Percentiles rank a stretch among this genome's conserved stretches.
Evolutionary conservation across 768 basidiomycete species (phyloP).

Genomic region (Phallus indusiatus): DNA sequence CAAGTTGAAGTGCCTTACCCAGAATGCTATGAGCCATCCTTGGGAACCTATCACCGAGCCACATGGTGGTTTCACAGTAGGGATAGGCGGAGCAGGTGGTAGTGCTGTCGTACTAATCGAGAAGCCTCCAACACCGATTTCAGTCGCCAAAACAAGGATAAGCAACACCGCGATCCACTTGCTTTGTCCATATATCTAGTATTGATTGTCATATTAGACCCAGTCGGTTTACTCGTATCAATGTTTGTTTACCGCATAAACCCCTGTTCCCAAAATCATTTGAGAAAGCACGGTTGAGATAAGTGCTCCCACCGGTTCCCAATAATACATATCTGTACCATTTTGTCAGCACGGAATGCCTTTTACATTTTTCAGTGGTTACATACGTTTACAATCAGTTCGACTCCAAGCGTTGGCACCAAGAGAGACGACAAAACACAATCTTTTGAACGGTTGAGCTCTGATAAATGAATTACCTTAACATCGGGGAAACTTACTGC

Average conservation of each 20-base stretch:
- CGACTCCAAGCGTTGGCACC: background rate
- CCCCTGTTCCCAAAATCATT: background rate
- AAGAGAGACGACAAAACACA: background rate
- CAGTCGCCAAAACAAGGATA: background rate
- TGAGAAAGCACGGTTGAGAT: background rate
- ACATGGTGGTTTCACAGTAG: background rate
- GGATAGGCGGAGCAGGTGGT: background rate
- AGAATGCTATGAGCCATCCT: background rate
- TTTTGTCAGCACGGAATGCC: too few species aligned
- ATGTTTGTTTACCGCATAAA: background rate
- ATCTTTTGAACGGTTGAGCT: background rate
- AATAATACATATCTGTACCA: background rate
- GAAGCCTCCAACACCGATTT: background rate
- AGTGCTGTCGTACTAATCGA: background rate
- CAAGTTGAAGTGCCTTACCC: background rate
- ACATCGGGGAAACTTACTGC: background rate
- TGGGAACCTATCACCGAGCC: background rate
- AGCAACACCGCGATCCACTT: background rate
- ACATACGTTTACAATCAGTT: background rate
- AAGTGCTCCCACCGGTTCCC: background rate
- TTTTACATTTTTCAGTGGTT: too few species aligned
- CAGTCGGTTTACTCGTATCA: background rate
- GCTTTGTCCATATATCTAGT: background rate
- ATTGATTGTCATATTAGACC: background rate
- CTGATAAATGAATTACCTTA: background rate